phyloP scores from a whole-genome alignment of 345 rosid genomes.

The Salix koriyanagi region DNA sequence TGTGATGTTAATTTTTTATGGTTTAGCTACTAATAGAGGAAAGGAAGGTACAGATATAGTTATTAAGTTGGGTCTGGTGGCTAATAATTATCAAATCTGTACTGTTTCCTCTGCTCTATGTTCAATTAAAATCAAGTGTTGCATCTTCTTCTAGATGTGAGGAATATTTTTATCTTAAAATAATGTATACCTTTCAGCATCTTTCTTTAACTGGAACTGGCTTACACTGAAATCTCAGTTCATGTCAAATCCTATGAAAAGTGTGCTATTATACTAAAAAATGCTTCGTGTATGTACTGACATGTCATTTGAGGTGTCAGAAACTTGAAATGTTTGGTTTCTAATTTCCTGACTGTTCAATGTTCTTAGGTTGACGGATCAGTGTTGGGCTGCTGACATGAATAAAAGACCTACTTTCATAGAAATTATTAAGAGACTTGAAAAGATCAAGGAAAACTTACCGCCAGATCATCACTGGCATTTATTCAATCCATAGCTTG shows the following conservation, averaged over 20 bases:
- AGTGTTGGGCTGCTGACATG: constrained; percentile 88
- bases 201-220: neutral
- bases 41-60: neutral
- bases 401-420: constrained; percentile 81
- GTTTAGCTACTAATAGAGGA: neutral
- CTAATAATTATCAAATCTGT: neutral
- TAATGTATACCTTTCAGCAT: neutral
- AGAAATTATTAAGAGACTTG: constrained; percentile 88
- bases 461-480: constrained; percentile 79
- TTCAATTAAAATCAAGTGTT: neutral
- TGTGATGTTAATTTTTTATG: neutral
- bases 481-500: constrained; percentile 55
- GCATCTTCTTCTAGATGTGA: neutral
- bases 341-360: constrained; percentile 17
- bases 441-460: constrained; percentile 69
- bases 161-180: neutral
- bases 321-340: neutral
- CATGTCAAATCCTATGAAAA: neutral
- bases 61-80: neutral
- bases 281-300: neutral
- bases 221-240: neutral
- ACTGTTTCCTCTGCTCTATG: neutral
- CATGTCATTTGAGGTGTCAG: neutral
- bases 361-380: constrained; percentile 59
- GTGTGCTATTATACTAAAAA: neutral